Evolutionary conservation across 1,139 yeast species (phyloP).

Genomic region (Sugiyamaella grinbergsii): DNA sequence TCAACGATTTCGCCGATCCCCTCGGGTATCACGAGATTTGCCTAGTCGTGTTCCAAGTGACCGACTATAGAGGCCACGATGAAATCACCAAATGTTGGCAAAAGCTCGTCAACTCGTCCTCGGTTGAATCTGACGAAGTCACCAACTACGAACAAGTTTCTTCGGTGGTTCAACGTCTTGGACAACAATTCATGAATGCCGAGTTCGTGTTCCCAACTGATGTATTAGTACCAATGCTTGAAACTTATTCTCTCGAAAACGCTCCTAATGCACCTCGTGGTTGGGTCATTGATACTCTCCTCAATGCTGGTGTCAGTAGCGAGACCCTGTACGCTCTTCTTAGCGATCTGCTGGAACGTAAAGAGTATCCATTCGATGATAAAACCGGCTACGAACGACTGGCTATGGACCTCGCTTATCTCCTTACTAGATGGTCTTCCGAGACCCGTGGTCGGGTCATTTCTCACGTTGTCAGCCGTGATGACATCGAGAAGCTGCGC

Average conservation of each 20-base stretch:
- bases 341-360: conserved; percentile 63
- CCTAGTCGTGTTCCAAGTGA: conserved; percentile 71
- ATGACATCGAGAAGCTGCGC: conserved; percentile 20
- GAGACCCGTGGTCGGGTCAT: conserved; percentile 22
- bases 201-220: conserved; percentile 84
- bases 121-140: conserved; percentile 38
- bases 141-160: conserved; percentile 42
- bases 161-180: conserved; percentile 50
- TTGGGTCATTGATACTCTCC: conserved; percentile 66
- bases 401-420: conserved; percentile 36
- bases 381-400: conserved; percentile 30
- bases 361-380: conserved; percentile 43
- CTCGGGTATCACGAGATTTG: conserved; percentile 85
- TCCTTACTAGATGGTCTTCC: conserved; percentile 35
- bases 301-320: conserved; percentile 71
- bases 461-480: conserved; percentile 17
- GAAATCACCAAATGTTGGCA: conserved; percentile 46
- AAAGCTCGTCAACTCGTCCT: conserved; percentile 37
- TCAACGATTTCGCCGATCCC: conserved; percentile 85
- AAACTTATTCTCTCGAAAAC: conserved; percentile 43
- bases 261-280: conserved; percentile 53
- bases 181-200: conserved; percentile 52
- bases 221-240: conserved; percentile 62
- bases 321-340: conserved; percentile 70
- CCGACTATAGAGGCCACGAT: conserved; percentile 56